These are phyloP conservation scores for Pseudogymnoascus sp. DNA, from an alignment of 2,329 filamentous ascomycete species.

Conservation along the genomic window DNA sequence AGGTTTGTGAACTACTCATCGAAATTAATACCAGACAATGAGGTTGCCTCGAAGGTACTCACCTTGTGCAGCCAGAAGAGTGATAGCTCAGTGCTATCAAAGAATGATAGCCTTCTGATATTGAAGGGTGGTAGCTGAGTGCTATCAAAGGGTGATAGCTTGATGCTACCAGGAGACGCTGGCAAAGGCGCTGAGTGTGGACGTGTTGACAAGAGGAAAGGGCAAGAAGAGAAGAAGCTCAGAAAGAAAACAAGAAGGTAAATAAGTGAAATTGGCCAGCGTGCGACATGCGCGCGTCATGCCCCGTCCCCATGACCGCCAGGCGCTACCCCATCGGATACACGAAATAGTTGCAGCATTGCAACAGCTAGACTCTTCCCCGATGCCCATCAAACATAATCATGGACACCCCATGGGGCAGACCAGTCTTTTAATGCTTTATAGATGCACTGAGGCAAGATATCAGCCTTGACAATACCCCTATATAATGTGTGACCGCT, in stretches of 20 bases:
- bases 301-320: neutral
- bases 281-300: constrained; percentile 6
- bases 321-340: neutral
- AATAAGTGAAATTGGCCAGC: neutral
- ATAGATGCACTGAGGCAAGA: neutral
- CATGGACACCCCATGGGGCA: neutral
- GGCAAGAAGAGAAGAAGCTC: neutral
- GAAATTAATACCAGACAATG: neutral
- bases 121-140: neutral
- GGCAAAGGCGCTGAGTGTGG: neutral
- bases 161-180: neutral
- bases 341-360: neutral
- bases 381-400: constrained; percentile 1
- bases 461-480: neutral
- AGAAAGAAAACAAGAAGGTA: neutral
- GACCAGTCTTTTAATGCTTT: neutral
- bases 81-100: neutral
- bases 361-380: neutral
- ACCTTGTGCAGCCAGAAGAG: neutral
- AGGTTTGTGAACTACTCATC: neutral
- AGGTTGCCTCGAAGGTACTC: neutral
- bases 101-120: neutral
- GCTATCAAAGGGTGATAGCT: neutral
- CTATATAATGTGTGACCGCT: neutral
- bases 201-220: neutral